Evolutionary conservation across 257 asterid species (phyloP).

Genomic region (Forsythia suspensa): DNA sequence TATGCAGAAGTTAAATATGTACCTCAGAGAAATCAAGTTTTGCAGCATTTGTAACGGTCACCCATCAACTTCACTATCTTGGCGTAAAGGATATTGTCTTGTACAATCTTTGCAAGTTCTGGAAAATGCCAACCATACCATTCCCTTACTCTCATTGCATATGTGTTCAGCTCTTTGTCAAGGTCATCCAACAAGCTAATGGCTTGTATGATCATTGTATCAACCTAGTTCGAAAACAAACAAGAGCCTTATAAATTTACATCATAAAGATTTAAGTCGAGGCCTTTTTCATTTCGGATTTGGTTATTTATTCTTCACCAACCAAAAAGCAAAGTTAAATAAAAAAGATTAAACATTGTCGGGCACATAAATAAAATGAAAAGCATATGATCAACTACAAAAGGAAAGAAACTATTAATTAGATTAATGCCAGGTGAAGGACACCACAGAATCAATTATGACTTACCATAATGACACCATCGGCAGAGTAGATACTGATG

Average conservation of each 20-base stretch:
- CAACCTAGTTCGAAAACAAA: constrained; percentile 50
- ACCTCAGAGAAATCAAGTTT: constrained; percentile 91
- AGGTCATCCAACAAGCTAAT: constrained; percentile 90
- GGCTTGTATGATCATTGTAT: constrained; percentile 92
- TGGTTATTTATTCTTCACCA: too few species aligned
- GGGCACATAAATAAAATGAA: neutral
- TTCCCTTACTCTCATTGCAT: constrained; percentile 95
- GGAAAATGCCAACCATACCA: constrained; percentile 99
- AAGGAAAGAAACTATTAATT: neutral
- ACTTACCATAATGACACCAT: neutral
- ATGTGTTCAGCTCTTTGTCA: constrained; percentile 87
- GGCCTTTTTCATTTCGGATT: neutral
- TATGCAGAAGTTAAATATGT: constrained; percentile 3
- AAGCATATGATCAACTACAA: neutral
- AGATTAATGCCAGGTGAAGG: neutral
- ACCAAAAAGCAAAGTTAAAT: too few species aligned
- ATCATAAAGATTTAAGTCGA: neutral
- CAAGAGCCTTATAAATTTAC: neutral
- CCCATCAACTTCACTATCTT: constrained; percentile 89
- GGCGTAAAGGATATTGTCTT: constrained; percentile 74
- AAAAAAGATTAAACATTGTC: too few species aligned
- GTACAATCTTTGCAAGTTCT: constrained; percentile 89
- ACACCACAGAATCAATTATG: neutral
- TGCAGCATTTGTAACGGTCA: constrained; percentile 69
- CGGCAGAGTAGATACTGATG: neutral